These are phyloP conservation scores for Trichophyton verrucosum DNA, from an alignment of 2,329 filamentous ascomycete species.

Conservation along the genomic window DNA sequence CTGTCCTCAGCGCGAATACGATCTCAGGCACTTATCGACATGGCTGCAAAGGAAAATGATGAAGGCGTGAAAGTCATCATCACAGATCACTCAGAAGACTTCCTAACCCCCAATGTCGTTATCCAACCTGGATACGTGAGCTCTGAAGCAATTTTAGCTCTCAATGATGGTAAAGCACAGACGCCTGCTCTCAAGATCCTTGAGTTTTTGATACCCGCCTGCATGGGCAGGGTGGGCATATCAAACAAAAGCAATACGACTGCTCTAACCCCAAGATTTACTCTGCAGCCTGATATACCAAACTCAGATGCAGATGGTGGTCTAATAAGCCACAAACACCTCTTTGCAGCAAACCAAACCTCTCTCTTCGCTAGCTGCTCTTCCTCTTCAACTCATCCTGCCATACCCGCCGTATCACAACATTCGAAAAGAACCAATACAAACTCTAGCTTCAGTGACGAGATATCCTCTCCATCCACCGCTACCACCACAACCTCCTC, in stretches of 20 bases:
- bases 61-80: slow-evolving; percentile 30
- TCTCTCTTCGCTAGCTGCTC: slow-evolving; percentile 27
- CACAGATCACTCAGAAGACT: slow-evolving; percentile 31
- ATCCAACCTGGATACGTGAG: slow-evolving; percentile 11
- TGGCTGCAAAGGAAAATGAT: slow-evolving; percentile 30
- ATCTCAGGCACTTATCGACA: slow-evolving; percentile 35
- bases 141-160: slow-evolving; percentile 17
- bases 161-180: slow-evolving; percentile 6
- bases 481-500: slow-evolving; percentile 9
- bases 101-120: slow-evolving; percentile 17
- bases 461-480: slow-evolving; percentile 7
- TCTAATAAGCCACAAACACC: slow-evolving; percentile 33
- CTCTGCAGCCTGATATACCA: slow-evolving; percentile 31
- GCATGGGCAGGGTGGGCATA: slow-evolving; percentile 26
- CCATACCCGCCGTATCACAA: background rate
- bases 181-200: slow-evolving; percentile 21
- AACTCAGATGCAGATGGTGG: slow-evolving; percentile 34
- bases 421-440: slow-evolving; percentile 8
- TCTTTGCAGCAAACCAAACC: slow-evolving; percentile 31
- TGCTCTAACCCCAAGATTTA: slow-evolving; percentile 23
- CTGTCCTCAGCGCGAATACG: slow-evolving; percentile 34
- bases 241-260: slow-evolving; percentile 3
- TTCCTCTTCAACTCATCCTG: slow-evolving; percentile 22
- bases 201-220: slow-evolving; percentile 32
- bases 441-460: slow-evolving; percentile 8